Evolutionary conservation across 2,329 filamentous ascomycete species (phyloP).

Genomic region (Fusarium musae): DNA sequence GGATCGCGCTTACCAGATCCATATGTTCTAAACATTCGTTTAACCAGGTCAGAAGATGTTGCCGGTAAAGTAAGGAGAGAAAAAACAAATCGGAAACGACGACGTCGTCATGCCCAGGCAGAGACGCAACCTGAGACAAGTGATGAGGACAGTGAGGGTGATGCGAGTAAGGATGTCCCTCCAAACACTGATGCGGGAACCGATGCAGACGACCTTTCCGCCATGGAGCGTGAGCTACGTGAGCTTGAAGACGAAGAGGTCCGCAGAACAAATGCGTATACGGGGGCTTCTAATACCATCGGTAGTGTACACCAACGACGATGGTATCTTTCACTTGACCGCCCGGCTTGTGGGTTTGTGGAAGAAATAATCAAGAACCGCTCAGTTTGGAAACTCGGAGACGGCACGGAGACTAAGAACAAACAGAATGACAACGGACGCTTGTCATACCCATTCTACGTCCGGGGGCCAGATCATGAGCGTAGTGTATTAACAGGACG

Average conservation of each 20-base stretch:
- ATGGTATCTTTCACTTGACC: constrained; percentile 74
- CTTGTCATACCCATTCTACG: constrained; percentile 67
- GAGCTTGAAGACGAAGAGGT: constrained; percentile 65
- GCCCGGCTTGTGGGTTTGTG: constrained; percentile 66
- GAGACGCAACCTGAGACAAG: constrained; percentile 41
- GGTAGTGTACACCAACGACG: constrained; percentile 73
- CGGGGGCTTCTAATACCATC: constrained; percentile 72
- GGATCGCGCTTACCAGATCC: constrained; percentile 63
- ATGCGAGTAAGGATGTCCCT: constrained; percentile 34
- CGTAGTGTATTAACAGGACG: constrained; percentile 75
- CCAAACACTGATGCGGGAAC: constrained; percentile 23
- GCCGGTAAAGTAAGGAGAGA: constrained; percentile 45
- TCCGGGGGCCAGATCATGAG: constrained; percentile 69
- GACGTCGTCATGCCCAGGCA: constrained; percentile 1
- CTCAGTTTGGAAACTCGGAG: constrained; percentile 17
- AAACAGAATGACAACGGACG: constrained; percentile 23
- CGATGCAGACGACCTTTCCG: constrained; percentile 41
- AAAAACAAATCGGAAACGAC: constrained; percentile 12
- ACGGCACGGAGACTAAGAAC: not conserved
- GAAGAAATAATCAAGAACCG: constrained; percentile 45
- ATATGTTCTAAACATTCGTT: constrained; percentile 66
- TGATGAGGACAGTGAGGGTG: constrained; percentile 29
- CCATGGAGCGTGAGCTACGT: constrained; percentile 54
- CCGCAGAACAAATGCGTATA: constrained; percentile 71
- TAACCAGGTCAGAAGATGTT: constrained; percentile 58